phyloP scores from a whole-genome alignment of 768 basidiomycete species.

The Leccinum aurantiacum region DNA sequence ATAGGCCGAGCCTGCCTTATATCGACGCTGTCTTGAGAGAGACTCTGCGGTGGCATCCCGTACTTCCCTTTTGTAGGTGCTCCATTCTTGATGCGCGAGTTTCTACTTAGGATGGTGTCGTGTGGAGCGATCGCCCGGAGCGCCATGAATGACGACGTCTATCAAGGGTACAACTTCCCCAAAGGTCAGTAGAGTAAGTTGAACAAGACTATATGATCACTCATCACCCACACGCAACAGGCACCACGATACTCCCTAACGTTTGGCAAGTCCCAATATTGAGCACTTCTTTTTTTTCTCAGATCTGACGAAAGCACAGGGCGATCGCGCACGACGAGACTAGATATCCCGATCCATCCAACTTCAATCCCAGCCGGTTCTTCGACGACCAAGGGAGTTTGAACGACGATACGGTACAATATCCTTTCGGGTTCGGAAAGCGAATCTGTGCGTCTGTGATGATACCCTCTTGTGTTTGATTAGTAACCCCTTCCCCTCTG shows the following conservation, averaged over 20 bases:
- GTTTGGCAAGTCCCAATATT: conserved; percentile 4
- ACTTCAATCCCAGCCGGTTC: conserved; percentile 9
- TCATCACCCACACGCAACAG: not conserved
- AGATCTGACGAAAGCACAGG: conserved; percentile 1
- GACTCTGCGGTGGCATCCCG: conserved; percentile 11
- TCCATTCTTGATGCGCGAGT: not conserved
- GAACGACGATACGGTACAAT: conserved; percentile 11
- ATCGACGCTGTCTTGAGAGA: not conserved
- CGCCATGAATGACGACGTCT: conserved; percentile 7
- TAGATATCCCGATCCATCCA: conserved; percentile 3
- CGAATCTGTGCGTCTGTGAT: conserved; percentile 5
- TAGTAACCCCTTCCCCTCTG: not conserved
- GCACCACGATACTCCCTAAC: conserved; percentile 8
- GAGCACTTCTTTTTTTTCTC: not conserved
- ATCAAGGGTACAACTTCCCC: conserved; percentile 11
- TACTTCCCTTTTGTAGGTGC: conserved; percentile 8
- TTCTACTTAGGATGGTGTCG: not conserved
- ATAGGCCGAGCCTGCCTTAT: not conserved
- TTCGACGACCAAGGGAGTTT: conserved; percentile 8
- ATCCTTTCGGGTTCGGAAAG: conserved; percentile 1
- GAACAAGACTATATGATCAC: no score
- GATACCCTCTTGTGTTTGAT: not conserved
- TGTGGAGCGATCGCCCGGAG: conserved; percentile 8
- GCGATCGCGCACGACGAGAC: conserved; percentile 9
- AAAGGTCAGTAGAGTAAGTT: conserved; percentile 2